Conservation (phyloP, 2,329 filamentous ascomycete genomes). For the Lachnellula willkommii region DNA sequence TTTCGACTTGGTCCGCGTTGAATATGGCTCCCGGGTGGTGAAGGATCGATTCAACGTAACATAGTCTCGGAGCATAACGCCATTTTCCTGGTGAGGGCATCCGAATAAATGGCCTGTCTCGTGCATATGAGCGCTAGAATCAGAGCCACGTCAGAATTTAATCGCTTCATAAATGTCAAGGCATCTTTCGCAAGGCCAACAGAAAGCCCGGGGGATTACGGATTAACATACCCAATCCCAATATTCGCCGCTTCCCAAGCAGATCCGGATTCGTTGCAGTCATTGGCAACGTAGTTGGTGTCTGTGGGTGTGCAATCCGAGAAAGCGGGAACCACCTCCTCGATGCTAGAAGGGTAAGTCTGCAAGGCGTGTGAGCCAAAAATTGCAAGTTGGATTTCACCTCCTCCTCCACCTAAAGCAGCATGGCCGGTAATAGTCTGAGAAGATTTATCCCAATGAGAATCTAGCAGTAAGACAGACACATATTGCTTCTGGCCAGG, state of each 20-base stretch:
- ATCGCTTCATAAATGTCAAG: background rate
- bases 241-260: constrained; percentile 95
- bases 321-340: constrained; percentile 86
- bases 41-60: constrained; percentile 80
- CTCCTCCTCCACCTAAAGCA: constrained; percentile 70
- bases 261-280: constrained; percentile 79
- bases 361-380: constrained; percentile 91
- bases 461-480: constrained; percentile 78
- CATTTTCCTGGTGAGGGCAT: constrained; percentile 80
- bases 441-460: constrained; percentile 73
- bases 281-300: constrained; percentile 72
- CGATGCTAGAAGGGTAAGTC: constrained; percentile 81
- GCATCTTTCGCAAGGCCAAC: too few relatives aligned
- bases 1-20: constrained; percentile 77
- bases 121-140: constrained; percentile 65
- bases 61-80: constrained; percentile 91
- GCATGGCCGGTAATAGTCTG: constrained; percentile 75
- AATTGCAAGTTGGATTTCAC: constrained; percentile 75
- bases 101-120: constrained; percentile 88
- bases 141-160: background rate
- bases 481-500: constrained; percentile 83
- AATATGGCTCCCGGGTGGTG: constrained; percentile 73
- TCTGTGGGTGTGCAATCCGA: constrained; percentile 88
- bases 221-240: constrained; percentile 59
- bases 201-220: too few relatives aligned